Percentiles rank a stretch among this genome's conserved stretches.
Conservation (phyloP, 2,329 filamentous ascomycete genomes). For the Ophiostoma angusticollis region DNA sequence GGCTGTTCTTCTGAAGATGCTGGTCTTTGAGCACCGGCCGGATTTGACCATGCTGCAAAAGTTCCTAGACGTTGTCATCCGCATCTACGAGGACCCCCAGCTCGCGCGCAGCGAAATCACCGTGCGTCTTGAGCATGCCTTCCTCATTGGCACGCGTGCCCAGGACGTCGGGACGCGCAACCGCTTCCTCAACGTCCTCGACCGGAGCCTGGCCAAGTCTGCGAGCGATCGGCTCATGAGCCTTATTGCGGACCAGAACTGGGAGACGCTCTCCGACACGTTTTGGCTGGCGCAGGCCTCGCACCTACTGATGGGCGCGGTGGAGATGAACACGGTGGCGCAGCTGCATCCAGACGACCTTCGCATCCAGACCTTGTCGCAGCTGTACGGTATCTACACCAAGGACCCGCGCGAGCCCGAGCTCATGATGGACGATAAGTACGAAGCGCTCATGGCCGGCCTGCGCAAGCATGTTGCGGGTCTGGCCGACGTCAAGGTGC, state of each 20-base stretch:
- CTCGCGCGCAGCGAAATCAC: constrained; percentile 91
- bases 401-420: constrained; percentile 53
- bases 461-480: constrained; percentile 78
- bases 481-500: constrained; percentile 71
- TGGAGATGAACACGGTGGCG: constrained; percentile 70
- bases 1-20: constrained; percentile 97
- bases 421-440: constrained; percentile 67
- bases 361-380: constrained; percentile 59
- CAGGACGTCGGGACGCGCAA: constrained; percentile 95
- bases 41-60: constrained; percentile 80
- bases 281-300: constrained; percentile 97
- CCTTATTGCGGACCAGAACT: constrained; percentile 84
- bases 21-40: constrained; percentile 76
- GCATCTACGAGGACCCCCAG: constrained; percentile 95
- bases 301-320: constrained; percentile 78
- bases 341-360: constrained; percentile 79
- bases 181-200: constrained; percentile 91
- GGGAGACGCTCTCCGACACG: constrained; percentile 86
- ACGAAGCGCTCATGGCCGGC: constrained; percentile 63
- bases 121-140: constrained; percentile 94
- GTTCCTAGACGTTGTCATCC: constrained; percentile 90
- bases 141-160: constrained; percentile 86
- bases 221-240: constrained; percentile 82
- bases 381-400: constrained; percentile 59
- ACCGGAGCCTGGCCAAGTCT: constrained; percentile 84